Evolutionary conservation across 192 early-diverging fungal species (phyloP), one percentile per base, ranked within the genome.

Genomic region (Kappamyces sp.): DNA sequence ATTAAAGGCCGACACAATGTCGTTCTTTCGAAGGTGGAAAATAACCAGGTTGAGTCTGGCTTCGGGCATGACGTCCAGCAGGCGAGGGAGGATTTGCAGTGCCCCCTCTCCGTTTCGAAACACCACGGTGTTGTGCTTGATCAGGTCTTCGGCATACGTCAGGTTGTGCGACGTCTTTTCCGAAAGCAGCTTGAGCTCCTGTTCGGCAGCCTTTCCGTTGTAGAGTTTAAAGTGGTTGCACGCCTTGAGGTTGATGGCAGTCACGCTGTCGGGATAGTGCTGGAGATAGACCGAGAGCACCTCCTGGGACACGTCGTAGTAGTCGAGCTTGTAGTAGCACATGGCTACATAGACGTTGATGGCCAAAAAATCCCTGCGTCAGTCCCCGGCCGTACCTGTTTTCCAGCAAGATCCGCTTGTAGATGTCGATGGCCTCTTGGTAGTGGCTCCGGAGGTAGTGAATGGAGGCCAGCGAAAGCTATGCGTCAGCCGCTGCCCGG

Each of bases 311-410:
- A 83, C 81, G 58, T 83, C 81, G 60, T 83, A 81, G 67, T 83
- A 83, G 66, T 83, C 81, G 33, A 83, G 68, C 61, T 83, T 83
- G 66, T 83, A 83, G 71, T 83, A 83, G 60, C 81, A 83, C 74
- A 83, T 78, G 41, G 81, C 81, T 12, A 80, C 72, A 48, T 83
- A 83, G 13, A 80, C 81, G 64, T 83, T 83, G 46, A 80, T 72
- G 23, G 81, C 78, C 6, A 81, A 63, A 48, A 68, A 83, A 10
- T 83, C 77, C 37, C 78, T 72, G 31, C 23, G 43, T 40, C 9
- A 39, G 10, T 59, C 48, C 12, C 46, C 5, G 46, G 15, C 15
- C 15, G 12, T 36, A 77, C 69, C 71, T 63, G 55, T 80, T 74
- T 51, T 83, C 81, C 4, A 82, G 47, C 49, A 83, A 64, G 32